Evolutionary conservation across 345 rosid genomes (phyloP).

Genomic region (Angophora floribunda): DNA sequence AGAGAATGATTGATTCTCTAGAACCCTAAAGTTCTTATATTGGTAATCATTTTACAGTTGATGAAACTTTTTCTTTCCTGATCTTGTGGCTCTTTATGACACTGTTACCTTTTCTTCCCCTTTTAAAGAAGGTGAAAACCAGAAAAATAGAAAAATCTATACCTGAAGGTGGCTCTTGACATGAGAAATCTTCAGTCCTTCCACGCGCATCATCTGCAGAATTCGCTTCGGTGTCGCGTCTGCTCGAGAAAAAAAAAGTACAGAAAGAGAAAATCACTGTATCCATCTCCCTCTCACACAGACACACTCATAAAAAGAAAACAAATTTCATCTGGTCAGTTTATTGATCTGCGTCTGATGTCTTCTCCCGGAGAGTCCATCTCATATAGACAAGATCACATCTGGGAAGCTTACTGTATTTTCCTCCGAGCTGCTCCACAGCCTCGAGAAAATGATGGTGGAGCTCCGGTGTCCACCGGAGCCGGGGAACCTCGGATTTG

Average conservation of each 20-base stretch:
- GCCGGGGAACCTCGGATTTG: slow-evolving; percentile 30
- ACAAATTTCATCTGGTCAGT: background rate
- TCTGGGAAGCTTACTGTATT: slow-evolving; percentile 19
- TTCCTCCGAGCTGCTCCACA: slow-evolving; percentile 34
- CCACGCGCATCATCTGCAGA: slow-evolving; percentile 30
- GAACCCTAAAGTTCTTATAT: background rate
- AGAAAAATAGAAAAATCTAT: background rate
- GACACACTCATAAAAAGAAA: background rate
- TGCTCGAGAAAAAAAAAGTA: background rate
- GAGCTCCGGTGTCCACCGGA: slow-evolving; percentile 40
- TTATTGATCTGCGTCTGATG: background rate
- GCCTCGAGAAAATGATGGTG: slow-evolving; percentile 23
- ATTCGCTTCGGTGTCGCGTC: slow-evolving; percentile 42
- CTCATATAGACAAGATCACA: background rate
- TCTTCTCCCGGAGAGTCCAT: background rate
- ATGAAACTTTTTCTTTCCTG: background rate
- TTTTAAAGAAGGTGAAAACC: background rate
- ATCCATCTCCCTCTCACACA: background rate
- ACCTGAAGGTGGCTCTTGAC: slow-evolving; percentile 56
- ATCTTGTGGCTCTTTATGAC: background rate
- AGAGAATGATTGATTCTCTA: background rate
- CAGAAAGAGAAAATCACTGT: background rate
- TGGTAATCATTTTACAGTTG: background rate
- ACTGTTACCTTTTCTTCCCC: background rate
- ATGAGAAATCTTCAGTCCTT: slow-evolving; percentile 33